These are phyloP conservation scores for Calonectria multiphialidica DNA, from an alignment of 2,329 filamentous ascomycete species.

Conservation along the genomic window DNA sequence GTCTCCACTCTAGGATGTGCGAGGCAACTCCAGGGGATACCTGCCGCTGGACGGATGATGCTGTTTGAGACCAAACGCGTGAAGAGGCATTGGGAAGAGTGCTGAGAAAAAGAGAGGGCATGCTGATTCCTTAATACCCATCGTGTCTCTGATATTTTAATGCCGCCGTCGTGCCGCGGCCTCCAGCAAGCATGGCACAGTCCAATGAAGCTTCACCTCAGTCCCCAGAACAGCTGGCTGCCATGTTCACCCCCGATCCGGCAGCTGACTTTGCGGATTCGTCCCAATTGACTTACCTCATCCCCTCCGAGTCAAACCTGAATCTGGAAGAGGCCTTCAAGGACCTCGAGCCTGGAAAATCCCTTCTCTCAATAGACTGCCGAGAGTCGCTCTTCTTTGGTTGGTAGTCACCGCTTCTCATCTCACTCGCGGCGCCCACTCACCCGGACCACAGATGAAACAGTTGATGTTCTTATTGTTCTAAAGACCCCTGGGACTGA, in stretches of 20 bases:
- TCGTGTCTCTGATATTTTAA: neutral
- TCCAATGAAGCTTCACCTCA: constrained; percentile 35
- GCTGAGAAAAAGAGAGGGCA: neutral
- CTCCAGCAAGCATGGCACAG: constrained; percentile 31
- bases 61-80: constrained; percentile 26
- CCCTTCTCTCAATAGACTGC: constrained; percentile 68
- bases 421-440: constrained; percentile 57
- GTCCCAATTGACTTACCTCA: constrained; percentile 70
- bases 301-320: constrained; percentile 69
- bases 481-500: constrained; percentile 73
- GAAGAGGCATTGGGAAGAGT: constrained; percentile 5
- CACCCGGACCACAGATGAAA: constrained; percentile 73
- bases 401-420: constrained; percentile 53
- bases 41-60: constrained; percentile 33
- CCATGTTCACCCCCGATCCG: constrained; percentile 40
- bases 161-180: constrained; percentile 4
- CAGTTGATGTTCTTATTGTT: constrained; percentile 75
- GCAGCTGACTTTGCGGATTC: constrained; percentile 63
- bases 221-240: constrained; percentile 30
- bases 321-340: constrained; percentile 65
- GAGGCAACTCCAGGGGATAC: constrained; percentile 30
- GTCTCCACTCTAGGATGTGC: neutral
- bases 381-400: constrained; percentile 79
- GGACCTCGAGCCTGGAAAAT: constrained; percentile 56
- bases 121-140: neutral